phyloP scores from a whole-genome alignment of 1,284 basidiomycete genomes.

The Rhodotorula sp. region DNA sequence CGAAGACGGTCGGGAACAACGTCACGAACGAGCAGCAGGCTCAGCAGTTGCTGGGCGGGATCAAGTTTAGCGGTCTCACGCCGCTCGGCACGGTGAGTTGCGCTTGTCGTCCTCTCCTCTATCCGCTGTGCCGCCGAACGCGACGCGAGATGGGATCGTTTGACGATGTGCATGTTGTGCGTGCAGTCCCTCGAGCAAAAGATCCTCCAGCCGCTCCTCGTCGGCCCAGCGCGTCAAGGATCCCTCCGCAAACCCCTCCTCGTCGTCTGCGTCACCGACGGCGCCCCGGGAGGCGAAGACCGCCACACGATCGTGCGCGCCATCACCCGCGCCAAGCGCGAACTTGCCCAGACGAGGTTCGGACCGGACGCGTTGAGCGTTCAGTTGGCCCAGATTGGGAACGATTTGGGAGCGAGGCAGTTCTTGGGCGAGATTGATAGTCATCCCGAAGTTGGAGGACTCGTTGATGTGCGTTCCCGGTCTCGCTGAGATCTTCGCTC shows the following conservation, averaged over 20 bases:
- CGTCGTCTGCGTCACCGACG: constrained; percentile 46
- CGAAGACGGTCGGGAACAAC: constrained; percentile 52
- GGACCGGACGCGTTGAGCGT: constrained; percentile 53
- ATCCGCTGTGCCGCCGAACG: neutral
- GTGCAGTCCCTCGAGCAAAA: constrained; percentile 49
- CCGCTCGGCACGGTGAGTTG: constrained; percentile 48
- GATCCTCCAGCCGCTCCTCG: constrained; percentile 53
- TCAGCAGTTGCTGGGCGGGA: constrained; percentile 49
- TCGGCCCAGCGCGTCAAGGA: constrained; percentile 49
- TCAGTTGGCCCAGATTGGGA: constrained; percentile 53
- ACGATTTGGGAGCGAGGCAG: constrained; percentile 44
- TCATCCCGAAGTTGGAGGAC: constrained; percentile 40
- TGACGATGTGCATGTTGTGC: too few species aligned
- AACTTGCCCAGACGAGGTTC: constrained; percentile 50
- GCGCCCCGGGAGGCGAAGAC: constrained; percentile 15
- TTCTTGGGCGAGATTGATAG: constrained; percentile 54
- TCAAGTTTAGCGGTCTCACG: constrained; percentile 51
- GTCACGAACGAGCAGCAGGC: constrained; percentile 51
- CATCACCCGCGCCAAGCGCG: constrained; percentile 49
- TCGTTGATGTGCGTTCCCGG: constrained; percentile 9
- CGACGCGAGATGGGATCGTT: too few species aligned
- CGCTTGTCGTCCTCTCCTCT: neutral
- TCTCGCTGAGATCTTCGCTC: neutral
- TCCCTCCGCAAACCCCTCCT: constrained; percentile 53
- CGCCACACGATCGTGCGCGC: constrained; percentile 36